phyloP scores from a whole-genome alignment of 345 rosid species.

The Luvunga scandens region DNA sequence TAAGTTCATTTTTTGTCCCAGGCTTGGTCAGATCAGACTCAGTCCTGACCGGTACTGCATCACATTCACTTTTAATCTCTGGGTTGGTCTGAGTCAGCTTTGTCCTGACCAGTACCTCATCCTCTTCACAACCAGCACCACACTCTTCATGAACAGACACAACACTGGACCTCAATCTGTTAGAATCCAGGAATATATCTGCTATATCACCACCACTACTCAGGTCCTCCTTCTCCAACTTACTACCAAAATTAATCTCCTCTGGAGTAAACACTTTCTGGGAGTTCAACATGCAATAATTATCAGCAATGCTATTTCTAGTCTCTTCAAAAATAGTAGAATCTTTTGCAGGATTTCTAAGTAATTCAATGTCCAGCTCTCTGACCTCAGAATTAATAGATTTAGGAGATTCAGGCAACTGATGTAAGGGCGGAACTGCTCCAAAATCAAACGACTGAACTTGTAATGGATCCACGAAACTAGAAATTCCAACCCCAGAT shows the following conservation, averaged over 20 bases:
- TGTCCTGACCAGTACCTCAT: neutral
- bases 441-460: constrained; percentile 19
- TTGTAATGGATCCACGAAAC: constrained; percentile 15
- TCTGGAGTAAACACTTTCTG: constrained; percentile 2
- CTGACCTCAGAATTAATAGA: constrained; percentile 28
- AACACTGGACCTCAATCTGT: neutral
- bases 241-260: constrained; percentile 11
- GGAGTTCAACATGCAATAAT: neutral
- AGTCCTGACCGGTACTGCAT: neutral
- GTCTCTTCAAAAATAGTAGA: constrained; percentile 4
- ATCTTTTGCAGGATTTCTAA: constrained; percentile 7
- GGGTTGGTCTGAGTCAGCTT: neutral
- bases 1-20: neutral
- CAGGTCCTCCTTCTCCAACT: constrained; percentile 5
- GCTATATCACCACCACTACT: constrained; percentile 6
- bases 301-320: neutral
- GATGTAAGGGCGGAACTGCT: constrained; percentile 29
- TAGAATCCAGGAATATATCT: constrained; percentile 6
- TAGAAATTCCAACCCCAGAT: constrained; percentile 15
- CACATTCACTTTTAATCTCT: neutral
- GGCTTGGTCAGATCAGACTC: neutral
- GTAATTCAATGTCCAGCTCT: constrained; percentile 14
- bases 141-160: constrained; percentile 14
- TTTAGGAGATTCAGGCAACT: constrained; percentile 33
- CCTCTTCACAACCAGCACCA: constrained; percentile 16